Percentiles rank a stretch among this genome's conserved stretches.
These are phyloP conservation scores for Babesia gibsoni DNA, from an alignment of 169 alveolate species.

Conservation along the genomic window DNA sequence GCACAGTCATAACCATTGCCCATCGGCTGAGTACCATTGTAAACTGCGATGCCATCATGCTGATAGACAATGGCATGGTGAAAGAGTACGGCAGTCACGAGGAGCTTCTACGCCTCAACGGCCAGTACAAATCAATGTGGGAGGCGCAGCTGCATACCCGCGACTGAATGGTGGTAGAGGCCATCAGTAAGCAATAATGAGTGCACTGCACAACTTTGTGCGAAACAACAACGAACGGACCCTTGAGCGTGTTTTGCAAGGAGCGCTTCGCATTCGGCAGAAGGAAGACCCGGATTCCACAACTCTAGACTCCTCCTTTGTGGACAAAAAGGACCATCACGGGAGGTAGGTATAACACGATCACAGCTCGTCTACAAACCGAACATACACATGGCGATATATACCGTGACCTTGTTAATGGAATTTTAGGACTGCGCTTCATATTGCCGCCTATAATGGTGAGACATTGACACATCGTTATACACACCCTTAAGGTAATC, in stretches of 20 bases:
- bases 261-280: constrained; percentile 14
- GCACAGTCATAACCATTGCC: constrained; percentile 88
- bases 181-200: constrained; percentile 11
- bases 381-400: not conserved
- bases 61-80: constrained; percentile 80
- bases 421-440: constrained; percentile 55
- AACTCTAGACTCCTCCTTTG: not conserved
- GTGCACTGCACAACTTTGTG: constrained; percentile 44
- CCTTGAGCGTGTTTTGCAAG: constrained; percentile 20
- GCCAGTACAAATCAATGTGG: constrained; percentile 76
- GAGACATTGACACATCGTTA: not conserved
- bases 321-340: constrained; percentile 17
- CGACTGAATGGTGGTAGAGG: not conserved
- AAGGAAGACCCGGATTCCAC: constrained; percentile 10
- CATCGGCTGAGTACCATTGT: constrained; percentile 88
- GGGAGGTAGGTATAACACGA: constrained; percentile 3
- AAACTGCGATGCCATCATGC: constrained; percentile 75
- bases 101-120: constrained; percentile 71
- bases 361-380: not conserved
- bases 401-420: not conserved
- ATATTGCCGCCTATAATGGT: constrained; percentile 60
- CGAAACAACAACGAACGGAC: not conserved
- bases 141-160: constrained; percentile 60
- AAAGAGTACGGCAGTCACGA: constrained; percentile 86
- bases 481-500: constrained; percentile 29